Evolutionary conservation across 371 early-diverging fungal species (phyloP), one percentile per base, ranked within the genome.

Genomic region (Ecytonucleospora hepatopenaei): DNA sequence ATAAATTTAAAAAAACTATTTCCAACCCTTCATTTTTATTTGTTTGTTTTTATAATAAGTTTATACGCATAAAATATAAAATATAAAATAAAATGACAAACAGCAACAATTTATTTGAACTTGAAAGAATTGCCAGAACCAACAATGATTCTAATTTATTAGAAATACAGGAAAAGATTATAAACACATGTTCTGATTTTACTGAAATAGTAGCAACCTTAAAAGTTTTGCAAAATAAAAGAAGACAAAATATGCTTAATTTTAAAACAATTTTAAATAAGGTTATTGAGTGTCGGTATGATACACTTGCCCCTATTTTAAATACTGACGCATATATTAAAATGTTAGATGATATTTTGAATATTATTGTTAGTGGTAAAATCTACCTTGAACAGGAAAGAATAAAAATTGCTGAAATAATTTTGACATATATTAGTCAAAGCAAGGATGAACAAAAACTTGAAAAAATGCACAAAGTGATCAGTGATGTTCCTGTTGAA

Each of bases 301-400:
- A n/a, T n/a, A n/a, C n/a, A n/a, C n/a, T n/a, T n/a, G n/a, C n/a
- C n/a, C n/a, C n/a, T n/a, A n/a, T n/a, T n/a, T n/a, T n/a, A n/a
- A n/a, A n/a, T 8, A 65, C 55, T 28, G 65, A 63, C 3, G 26
- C 23, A 15, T 3, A 2, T 4, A 19, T 35, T 15, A 26, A 47
- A 54, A 75, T 77, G 48, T 56, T 72, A 26, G 23, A 47, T 12
- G 1, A 5, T 0, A 23, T 79, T 0, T 71, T 79, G 16, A 49
- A 17, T 8, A 70, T 69, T 16, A 72, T 80, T 8, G 49, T 80
- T 23, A 76, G 76, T 48, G 78, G 78, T 2, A 76, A 71, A 59
- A 77, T 80, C 1, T 71, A 71, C 58, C 54, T 78, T 33, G 81
- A 80, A 63, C 62, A 57, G 27, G 68, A 78, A 58, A 56, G 81